Evolutionary conservation across 2,329 filamentous ascomycete genomes (phyloP), one percentile per base, ranked within the genome.

Genomic region (Ascochyta clinopodiicola): DNA sequence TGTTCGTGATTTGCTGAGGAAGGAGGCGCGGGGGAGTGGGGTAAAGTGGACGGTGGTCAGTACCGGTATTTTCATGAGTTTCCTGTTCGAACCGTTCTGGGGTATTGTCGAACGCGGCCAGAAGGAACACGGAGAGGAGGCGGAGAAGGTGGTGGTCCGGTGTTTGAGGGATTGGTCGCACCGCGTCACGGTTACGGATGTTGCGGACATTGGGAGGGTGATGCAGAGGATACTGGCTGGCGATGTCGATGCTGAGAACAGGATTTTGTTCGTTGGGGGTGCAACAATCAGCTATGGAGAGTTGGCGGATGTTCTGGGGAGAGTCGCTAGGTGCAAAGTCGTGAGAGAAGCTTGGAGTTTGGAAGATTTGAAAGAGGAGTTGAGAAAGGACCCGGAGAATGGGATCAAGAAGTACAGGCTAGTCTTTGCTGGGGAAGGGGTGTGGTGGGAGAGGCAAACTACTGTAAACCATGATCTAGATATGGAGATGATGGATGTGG

Each of bases 41-140:
- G 83, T 82, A 5, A 75, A 78, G 25, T 91, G 88, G 88, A 78
- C 82, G 4, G 82, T 91, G 53, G 78, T 91, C 1, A 86, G 84
- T n/a, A 88, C 86, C 12, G 88, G 88, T 0, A 78, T 91, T 58
- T 91, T 91, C 64, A 88, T 84, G 76, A 87, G 83, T 61, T 91
- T 91, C 64, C 65, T 91, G 17, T 90, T 91, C 64, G 79, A 86
- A 54, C 67, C 75, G 1, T 80, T 71, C 2, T 91, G 89, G 74
- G 88, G 87, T 0, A 80, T 89, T 4, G 85, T 91, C 0, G 82
- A 86, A 63, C 57, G 59, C 13, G 15, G 4, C 52, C 63, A 13
- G 50, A 45, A 1, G 37, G 43, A 1, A 25, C 24, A 10, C 52
- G 45, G 10, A 29, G 10, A 13, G 40, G 37, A 2, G 52, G 39